Base-by-base conservation (phyloP, 164 flowering plant species). In the Houttuynia cordata region DNA sequence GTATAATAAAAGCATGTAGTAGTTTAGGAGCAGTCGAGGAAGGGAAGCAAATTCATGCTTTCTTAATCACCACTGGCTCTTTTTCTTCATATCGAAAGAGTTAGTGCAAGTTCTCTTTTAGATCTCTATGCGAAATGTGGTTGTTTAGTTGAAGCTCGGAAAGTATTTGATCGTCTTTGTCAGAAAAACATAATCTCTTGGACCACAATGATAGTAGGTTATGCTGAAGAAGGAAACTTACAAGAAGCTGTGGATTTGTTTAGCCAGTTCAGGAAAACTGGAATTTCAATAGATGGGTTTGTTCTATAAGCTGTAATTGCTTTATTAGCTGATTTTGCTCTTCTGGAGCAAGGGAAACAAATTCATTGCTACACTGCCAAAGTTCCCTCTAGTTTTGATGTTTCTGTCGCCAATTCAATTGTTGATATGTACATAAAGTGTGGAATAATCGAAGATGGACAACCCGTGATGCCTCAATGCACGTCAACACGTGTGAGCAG, bases 341-440 rank as follows among this genome's bases (percentile, higher is more conserved):
- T 87, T 19, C 73, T 75, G 23, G 87, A 85, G 65, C 87, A 82
- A 70, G 95, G 95, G 20, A 85, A 73, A 76, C 95, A 87, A 71
- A 68, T 84, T 59, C 97, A 87, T 64, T 80, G 77, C 21, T 75
- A 75, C 62, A 69, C 84, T 47, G 55, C 66, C 8, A 90, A 87
- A 75, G 54, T 73, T 18, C 83, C 87, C 24, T 73, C 71, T 52
- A 80, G 85, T 60, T 62, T 75, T 56, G 89, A 87, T 59, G 67
- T 70, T 23, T 79, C 88, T 5, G 95, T 87, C 6, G 71, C 74
- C 23, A 90, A 87, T 71, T 81, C 94, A 1, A 63, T 81, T 42
- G 59, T 85, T 12, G 97, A 90, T 74, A 83, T 90, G 94, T 90
- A 90, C 67, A 78, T 83, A 63, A 90, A 87, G 66, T 83, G 95